Conservation (phyloP, 2,329 filamentous ascomycete species). For the Calonectria montana region DNA sequence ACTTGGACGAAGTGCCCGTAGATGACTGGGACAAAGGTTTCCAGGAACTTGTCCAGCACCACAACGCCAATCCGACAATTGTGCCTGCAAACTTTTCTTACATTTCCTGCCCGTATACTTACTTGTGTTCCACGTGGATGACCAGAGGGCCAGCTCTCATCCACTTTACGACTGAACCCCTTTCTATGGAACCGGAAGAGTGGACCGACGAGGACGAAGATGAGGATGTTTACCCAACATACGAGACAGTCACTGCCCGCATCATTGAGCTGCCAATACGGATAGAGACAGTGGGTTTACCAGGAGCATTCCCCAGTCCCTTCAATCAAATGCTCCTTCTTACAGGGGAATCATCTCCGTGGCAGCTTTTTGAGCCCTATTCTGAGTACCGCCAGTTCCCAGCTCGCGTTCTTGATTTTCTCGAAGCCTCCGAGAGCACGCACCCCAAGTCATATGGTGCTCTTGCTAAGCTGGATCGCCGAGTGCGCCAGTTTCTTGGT, state of each 20-base stretch:
- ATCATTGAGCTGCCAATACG: constrained; percentile 13
- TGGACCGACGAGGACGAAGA: not conserved
- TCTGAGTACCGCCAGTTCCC: not conserved
- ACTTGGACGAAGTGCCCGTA: not conserved
- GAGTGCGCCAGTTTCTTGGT: not conserved
- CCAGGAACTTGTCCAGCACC: constrained; percentile 7
- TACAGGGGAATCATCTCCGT: not conserved
- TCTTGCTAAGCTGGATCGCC: not conserved
- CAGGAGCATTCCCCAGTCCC: constrained; percentile 12
- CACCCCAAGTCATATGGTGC: not conserved
- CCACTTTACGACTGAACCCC: constrained; percentile 17
- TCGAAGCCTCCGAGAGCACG: not conserved
- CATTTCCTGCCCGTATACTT: constrained; percentile 4
- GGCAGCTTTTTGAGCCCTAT: not conserved
- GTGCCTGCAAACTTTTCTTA: not conserved
- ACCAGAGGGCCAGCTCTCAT: constrained; percentile 13
- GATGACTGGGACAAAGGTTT: constrained; percentile 18
- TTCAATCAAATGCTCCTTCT: constrained; percentile 14
- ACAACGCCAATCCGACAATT: not conserved
- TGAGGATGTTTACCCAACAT: not conserved
- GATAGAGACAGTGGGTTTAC: not conserved
- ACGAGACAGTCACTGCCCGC: not conserved
- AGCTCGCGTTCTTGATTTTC: not conserved
- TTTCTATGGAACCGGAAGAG: not conserved
- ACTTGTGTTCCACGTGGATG: constrained; percentile 11